Evolutionary conservation across 371 early-diverging fungal species (phyloP), one percentile per base, ranked within the genome.

Genomic region (Fennellomyces sp.): DNA sequence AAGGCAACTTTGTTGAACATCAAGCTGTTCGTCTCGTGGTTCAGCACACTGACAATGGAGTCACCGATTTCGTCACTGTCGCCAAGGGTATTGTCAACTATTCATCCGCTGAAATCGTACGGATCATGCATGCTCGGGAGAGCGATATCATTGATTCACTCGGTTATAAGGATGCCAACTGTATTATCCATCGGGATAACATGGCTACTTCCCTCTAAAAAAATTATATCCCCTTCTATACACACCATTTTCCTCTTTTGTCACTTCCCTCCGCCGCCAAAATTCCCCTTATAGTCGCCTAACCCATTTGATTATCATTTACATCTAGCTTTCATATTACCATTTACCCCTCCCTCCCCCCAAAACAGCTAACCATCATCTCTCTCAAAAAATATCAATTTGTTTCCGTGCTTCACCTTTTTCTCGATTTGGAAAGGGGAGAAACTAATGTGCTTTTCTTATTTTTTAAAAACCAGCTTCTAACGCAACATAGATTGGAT

Each of bases 11-110:
- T 76, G 83, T 85, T 21, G 89, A 94, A 1, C 85, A 93, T 62
- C 96, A 97, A 73, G 86, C 91, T 8, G 95, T 96, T 10, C 82
- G 85, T 6, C 73, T 97, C 11, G 88, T 89, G 3, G 75, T 77
- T 10, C 72, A 79, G 38, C 66, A 75, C 25, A 54, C 72, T 31
- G 51, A 67, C 13, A 53, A 73, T 17, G 78, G 63, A n/a, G 60
- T 53, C n/a, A 53, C 59, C 13, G 82, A 75, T 13, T 64, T 69
- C 6, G 86, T 91, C 25, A 91, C 89, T 58, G 76, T 97, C 28
- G 97, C 93, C 29, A 89, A 92, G 55, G 97, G 97, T 0, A 71
- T 96, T 36, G 94, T 89, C 51, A 97, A 94, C 72, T 97, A 96
- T 70, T 85, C 89, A 0, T 82, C 90, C 27, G 74, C 81, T 15